phyloP scores from a whole-genome alignment of 2,329 filamentous ascomycete genomes.

The Hymenoscyphus occultus region DNA sequence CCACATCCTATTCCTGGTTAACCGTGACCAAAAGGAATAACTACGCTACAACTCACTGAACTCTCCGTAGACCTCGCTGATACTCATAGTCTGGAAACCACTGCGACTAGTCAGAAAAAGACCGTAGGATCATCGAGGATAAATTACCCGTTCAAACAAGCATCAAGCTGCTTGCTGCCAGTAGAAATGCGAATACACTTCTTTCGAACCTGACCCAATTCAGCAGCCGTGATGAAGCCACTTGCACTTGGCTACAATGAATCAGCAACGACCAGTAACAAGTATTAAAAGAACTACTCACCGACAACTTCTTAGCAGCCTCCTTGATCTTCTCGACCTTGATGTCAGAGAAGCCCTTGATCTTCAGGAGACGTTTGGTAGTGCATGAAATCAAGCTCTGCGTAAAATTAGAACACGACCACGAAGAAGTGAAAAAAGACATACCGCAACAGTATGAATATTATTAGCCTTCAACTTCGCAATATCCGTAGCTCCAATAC shows the following conservation, averaged over 20 bases:
- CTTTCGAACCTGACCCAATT: slow-evolving; percentile 60
- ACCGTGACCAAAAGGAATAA: background rate
- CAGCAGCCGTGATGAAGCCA: slow-evolving; percentile 64
- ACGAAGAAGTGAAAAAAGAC: slow-evolving; percentile 17
- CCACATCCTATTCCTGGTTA: slow-evolving; percentile 48
- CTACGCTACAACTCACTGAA: slow-evolving; percentile 42
- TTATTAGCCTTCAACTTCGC: slow-evolving; percentile 61
- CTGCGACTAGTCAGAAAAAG: slow-evolving; percentile 37
- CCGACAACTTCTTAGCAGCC: slow-evolving; percentile 48
- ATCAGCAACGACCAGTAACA: slow-evolving; percentile 18
- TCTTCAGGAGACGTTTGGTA: slow-evolving; percentile 58
- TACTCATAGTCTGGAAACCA: slow-evolving; percentile 68
- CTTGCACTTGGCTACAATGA: slow-evolving; percentile 50
- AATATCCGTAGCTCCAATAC: slow-evolving; percentile 64
- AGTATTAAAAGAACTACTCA: slow-evolving; percentile 20
- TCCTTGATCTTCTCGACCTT: slow-evolving; percentile 72
- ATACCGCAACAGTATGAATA: slow-evolving; percentile 61
- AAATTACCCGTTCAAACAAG: slow-evolving; percentile 57
- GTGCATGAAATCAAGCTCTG: slow-evolving; percentile 60
- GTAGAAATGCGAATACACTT: slow-evolving; percentile 64
- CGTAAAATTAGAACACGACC: background rate
- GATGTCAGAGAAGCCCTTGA: slow-evolving; percentile 67
- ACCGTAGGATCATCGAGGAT: background rate
- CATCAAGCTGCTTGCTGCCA: slow-evolving; percentile 66
- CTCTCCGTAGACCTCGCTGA: slow-evolving; percentile 62